A percentile compares a stretch with the other conserved stretches of the same genome.
phyloP scores from a whole-genome alignment of 495 filamentous ascomycete species.

The Penicillium canariense region DNA sequence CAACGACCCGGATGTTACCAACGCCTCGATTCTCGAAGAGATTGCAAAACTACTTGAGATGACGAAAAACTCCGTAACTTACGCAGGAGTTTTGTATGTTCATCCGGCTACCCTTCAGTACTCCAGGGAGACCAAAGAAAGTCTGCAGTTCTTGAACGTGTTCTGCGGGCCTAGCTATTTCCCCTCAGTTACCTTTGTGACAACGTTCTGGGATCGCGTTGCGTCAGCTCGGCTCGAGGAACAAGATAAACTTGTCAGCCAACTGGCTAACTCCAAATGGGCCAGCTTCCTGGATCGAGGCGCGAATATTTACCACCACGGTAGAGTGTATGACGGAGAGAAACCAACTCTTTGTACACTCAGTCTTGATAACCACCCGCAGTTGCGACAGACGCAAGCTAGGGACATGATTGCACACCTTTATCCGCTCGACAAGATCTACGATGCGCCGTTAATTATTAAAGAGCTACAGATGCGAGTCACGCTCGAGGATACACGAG shows the following conservation, averaged over 20 bases:
- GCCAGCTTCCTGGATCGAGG: background rate
- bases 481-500: no score
- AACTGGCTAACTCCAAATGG: background rate
- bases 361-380: no score
- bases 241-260: background rate
- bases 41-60: background rate
- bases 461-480: no score
- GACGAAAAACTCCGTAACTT: background rate
- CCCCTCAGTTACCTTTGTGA: background rate
- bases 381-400: no score
- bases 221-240: no score
- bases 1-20: background rate
- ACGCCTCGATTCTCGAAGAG: background rate
- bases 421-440: no score
- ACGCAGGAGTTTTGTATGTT: background rate
- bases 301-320: background rate
- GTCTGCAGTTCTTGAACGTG: background rate
- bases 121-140: background rate
- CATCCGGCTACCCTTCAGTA: background rate
- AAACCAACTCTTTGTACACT: background rate
- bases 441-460: no score
- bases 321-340: background rate
- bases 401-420: no score
- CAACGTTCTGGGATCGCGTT: background rate
- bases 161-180: background rate